Conservation (phyloP, 2,329 filamentous ascomycete species). For the Macrophomina tecta region DNA sequence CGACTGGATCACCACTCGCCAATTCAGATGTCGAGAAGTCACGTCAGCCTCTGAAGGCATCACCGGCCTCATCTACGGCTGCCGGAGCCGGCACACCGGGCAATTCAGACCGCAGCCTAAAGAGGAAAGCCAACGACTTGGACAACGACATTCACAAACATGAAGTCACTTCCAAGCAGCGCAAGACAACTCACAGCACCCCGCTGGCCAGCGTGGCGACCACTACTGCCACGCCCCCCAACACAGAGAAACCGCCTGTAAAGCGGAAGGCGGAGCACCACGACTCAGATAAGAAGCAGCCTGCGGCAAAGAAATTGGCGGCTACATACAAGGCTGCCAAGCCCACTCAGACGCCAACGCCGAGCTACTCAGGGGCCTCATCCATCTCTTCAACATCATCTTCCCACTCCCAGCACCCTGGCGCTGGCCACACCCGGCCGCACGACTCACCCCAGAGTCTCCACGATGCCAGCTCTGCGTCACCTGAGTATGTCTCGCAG, state of each 20-base stretch:
- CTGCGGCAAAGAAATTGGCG: constrained; percentile 30
- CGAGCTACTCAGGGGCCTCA: constrained; percentile 9
- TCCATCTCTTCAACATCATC: constrained; percentile 13
- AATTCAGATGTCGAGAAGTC: constrained; percentile 62
- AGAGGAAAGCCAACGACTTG: constrained; percentile 50
- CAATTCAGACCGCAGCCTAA: constrained; percentile 43
- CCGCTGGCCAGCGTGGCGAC: constrained; percentile 40
- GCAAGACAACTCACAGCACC: constrained; percentile 38
- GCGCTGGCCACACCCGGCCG: constrained; percentile 39
- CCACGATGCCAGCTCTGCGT: constrained; percentile 41
- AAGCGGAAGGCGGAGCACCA: constrained; percentile 55
- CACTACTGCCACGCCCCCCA: constrained; percentile 38
- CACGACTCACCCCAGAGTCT: constrained; percentile 30
- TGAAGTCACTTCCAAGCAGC: constrained; percentile 41
- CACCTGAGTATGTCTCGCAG: constrained; percentile 41
- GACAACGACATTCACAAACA: constrained; percentile 47
- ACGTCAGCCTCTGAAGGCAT: constrained; percentile 46
- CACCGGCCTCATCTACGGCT: constrained; percentile 42
- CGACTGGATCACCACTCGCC: constrained; percentile 67
- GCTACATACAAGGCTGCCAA: constrained; percentile 29
- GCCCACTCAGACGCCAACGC: constrained; percentile 26
- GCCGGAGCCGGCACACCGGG: constrained; percentile 33
- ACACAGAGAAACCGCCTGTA: constrained; percentile 39
- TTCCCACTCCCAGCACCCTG: constrained; percentile 33
- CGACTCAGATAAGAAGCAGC: constrained; percentile 31